Evolutionary conservation across 2,329 filamentous ascomycete genomes (phyloP).

Genomic region (Ramularia collo-cygni): DNA sequence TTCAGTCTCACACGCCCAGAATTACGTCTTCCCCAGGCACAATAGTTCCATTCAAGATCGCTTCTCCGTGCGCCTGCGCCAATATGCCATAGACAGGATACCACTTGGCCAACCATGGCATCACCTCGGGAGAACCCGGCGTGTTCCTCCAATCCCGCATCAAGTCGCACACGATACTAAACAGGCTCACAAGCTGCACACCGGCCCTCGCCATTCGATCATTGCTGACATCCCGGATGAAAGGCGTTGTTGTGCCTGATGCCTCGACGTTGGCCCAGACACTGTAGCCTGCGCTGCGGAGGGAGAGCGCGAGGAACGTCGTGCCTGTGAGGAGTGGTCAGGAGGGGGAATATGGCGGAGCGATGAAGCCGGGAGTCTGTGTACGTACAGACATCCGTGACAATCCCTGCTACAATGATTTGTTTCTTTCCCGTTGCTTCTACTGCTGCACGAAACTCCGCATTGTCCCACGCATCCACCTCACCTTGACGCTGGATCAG

Average conservation of each 20-base stretch:
- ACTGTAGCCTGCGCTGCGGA: constrained; percentile 62
- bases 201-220: constrained; percentile 60
- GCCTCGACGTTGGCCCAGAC: constrained; percentile 70
- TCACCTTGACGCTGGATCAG: constrained; percentile 63
- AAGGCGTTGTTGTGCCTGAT: constrained; percentile 56
- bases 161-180: constrained; percentile 59
- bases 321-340: constrained; percentile 39
- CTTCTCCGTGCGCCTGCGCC: constrained; percentile 55
- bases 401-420: constrained; percentile 65
- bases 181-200: constrained; percentile 57
- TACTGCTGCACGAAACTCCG: constrained; percentile 60
- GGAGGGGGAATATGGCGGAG: not conserved
- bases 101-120: constrained; percentile 60
- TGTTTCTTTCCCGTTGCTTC: constrained; percentile 59
- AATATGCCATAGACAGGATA: constrained; percentile 59
- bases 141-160: constrained; percentile 51
- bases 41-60: constrained; percentile 54
- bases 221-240: constrained; percentile 59
- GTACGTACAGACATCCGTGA: constrained; percentile 63
- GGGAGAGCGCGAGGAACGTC: constrained; percentile 65
- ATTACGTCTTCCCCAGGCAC: constrained; percentile 48
- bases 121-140: constrained; percentile 46
- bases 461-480: constrained; percentile 71
- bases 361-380: too few species aligned
- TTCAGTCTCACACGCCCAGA: too few species aligned